These are phyloP conservation scores for Phytophthora meadii DNA, from an alignment of 352 stramenopile genomes.

Conservation along the genomic window DNA sequence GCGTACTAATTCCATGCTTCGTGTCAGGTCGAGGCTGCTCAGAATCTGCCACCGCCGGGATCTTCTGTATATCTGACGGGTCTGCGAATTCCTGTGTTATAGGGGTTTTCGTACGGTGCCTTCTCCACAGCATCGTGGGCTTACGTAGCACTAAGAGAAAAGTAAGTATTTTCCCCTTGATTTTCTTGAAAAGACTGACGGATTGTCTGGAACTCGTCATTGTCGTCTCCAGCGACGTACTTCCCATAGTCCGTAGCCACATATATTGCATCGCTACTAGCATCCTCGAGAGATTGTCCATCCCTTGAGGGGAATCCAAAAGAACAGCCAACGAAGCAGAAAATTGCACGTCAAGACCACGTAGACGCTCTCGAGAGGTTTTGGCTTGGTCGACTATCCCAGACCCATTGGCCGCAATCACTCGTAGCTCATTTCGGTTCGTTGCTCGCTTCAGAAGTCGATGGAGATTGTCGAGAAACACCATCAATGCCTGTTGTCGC, in stretches of 20 bases:
- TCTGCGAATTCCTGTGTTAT: neutral
- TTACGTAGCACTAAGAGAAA: constrained; percentile 2
- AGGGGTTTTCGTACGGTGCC: neutral
- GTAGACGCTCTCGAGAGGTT: constrained; percentile 30
- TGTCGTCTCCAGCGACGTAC: constrained; percentile 25
- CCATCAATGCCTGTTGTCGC: constrained; percentile 32
- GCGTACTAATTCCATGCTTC: no score
- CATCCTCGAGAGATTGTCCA: constrained; percentile 36
- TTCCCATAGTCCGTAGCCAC: constrained; percentile 46
- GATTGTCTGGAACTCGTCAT: constrained; percentile 36
- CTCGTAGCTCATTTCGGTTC: constrained; percentile 57
- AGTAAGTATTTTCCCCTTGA: constrained; percentile 16
- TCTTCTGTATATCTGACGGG: constrained; percentile 3
- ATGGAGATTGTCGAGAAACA: constrained; percentile 59
- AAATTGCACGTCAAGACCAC: constrained; percentile 34
- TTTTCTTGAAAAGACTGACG: constrained; percentile 18
- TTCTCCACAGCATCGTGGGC: constrained; percentile 5
- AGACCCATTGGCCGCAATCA: constrained; percentile 45
- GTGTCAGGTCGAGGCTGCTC: constrained; percentile 1
- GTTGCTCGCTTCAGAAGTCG: constrained; percentile 43
- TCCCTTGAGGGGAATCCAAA: constrained; percentile 19
- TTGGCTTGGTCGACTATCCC: constrained; percentile 47
- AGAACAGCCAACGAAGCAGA: constrained; percentile 20
- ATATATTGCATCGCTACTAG: constrained; percentile 53
- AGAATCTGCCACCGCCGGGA: neutral